Conservation (phyloP, 495 filamentous ascomycete species). For the Pyronema domesticum region DNA sequence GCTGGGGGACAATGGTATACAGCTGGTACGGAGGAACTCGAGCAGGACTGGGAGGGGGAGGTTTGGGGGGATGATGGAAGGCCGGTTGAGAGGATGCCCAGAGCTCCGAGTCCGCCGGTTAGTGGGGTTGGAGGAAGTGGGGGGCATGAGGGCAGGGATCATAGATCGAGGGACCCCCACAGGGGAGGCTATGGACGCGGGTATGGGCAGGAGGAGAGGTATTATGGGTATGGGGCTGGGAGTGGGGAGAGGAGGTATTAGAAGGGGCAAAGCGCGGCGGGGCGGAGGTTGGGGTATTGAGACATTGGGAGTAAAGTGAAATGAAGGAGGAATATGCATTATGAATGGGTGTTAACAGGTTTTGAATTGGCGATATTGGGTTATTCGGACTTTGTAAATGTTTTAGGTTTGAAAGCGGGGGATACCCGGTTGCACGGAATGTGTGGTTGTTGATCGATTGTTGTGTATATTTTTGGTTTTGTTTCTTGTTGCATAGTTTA, state of each 20-base stretch:
- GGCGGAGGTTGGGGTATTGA: too few relatives aligned
- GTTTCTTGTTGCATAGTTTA: not conserved
- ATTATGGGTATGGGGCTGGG: not conserved
- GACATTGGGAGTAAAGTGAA: too few relatives aligned
- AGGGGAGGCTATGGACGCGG: not conserved
- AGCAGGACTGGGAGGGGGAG: constrained; percentile 3
- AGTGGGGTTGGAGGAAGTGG: not conserved
- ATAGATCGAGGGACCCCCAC: not conserved
- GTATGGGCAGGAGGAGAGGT: not conserved
- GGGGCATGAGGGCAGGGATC: not conserved
- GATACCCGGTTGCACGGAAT: too few relatives aligned
- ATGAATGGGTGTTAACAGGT: too few relatives aligned
- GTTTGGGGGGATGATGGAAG: not conserved
- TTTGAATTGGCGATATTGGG: too few relatives aligned
- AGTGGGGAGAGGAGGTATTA: too few relatives aligned
- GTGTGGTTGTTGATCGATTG: too few relatives aligned
- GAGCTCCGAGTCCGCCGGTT: constrained; percentile 3
- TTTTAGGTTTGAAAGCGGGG: too few relatives aligned
- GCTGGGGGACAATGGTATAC: constrained; percentile 1
- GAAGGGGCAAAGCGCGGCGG: too few relatives aligned
- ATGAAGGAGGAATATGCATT: too few relatives aligned
- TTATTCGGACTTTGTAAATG: too few relatives aligned
- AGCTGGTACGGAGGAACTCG: not conserved
- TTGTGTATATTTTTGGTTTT: not conserved
- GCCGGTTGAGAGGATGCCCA: not conserved